These are phyloP conservation scores for Teunomyces panamensis DNA, from an alignment of 805 yeast species.

Conservation along the genomic window DNA sequence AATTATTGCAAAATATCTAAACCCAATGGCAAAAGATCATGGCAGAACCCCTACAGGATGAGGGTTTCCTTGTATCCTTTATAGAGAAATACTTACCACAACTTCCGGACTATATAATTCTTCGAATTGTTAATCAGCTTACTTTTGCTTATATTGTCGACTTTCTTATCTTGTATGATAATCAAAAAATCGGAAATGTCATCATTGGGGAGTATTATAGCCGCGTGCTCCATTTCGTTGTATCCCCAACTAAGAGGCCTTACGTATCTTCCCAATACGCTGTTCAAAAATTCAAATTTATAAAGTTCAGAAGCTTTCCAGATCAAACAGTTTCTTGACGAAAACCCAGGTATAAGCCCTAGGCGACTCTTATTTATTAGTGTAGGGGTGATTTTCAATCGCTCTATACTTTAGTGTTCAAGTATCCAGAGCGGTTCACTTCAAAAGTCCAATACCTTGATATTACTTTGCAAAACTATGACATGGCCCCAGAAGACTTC, in stretches of 20 bases:
- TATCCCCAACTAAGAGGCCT: slow-evolving; percentile 29
- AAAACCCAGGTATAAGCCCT: slow-evolving; percentile 29
- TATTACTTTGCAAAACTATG: slow-evolving; percentile 25
- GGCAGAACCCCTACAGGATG: slow-evolving; percentile 1
- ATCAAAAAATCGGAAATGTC: slow-evolving; percentile 15
- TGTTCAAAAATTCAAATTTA: slow-evolving; percentile 5
- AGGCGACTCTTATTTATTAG: slow-evolving; percentile 22
- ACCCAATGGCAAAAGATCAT: background rate
- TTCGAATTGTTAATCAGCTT: slow-evolving; percentile 15
- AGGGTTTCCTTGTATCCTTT: slow-evolving; percentile 5
- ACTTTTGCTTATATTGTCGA: slow-evolving; percentile 21
- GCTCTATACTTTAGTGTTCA: slow-evolving; percentile 20
- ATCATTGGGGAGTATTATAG: slow-evolving; percentile 25
- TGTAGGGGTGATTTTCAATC: slow-evolving; percentile 29
- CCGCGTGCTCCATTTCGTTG: slow-evolving; percentile 31
- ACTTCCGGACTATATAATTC: slow-evolving; percentile 23
- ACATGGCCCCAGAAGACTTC: slow-evolving; percentile 18
- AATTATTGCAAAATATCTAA: background rate
- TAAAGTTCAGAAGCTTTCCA: slow-evolving; percentile 25
- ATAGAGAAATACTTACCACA: slow-evolving; percentile 9
- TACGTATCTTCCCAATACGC: slow-evolving; percentile 7
- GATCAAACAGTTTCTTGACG: slow-evolving; percentile 29
- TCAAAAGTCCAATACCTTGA: slow-evolving; percentile 17
- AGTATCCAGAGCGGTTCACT: slow-evolving; percentile 16
- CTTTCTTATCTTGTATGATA: slow-evolving; percentile 17